Evolutionary conservation across 2,329 filamentous ascomycete species (phyloP), one percentile per base, ranked within the genome.

Genomic region (Aspergillus niger): DNA sequence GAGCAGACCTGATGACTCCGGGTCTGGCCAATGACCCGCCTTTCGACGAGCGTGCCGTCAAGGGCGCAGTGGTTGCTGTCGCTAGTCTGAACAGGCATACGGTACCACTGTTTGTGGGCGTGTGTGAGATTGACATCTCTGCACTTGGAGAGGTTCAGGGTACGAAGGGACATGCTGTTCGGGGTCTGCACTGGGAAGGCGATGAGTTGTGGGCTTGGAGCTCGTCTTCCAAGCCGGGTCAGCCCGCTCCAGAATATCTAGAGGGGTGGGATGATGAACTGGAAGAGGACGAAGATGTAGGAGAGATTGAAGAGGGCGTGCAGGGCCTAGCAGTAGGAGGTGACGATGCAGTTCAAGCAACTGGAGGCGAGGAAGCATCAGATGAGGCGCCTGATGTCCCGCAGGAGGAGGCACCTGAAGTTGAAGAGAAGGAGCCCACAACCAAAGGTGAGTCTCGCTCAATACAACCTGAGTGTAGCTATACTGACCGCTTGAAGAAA

Each of bases 151-250:
- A 80, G 53, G 85, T 87, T 5, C 83, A 84, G 68, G 87, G 87
- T 0, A 78, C 80, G 13, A 88, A 86, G 69, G 88, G 88, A 0
- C 84, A 86, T 74, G 88, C 87, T 1, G 86, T 90, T 8, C 81
- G 85, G 64, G 86, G 84, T 3, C 76, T 89, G 52, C 87, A 90
- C 69, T 90, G 88, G 87, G 81, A 82, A 62, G 86, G 87, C 1
- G 88, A 90, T 74, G 88, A 90, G 74, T 70, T 89, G n/a, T 90
- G 87, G 86, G 79, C 79, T 4, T 89, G 85, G 84, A 86, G 82
- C 67, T 78, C 81, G 32, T 78, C 77, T 28, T 84, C 81, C 5
- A 82, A 79, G 60, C 79, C 82, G 17, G 86, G 85, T 8, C 75
- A 76, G 41, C 74, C 80, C 15, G 77, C 83, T 11, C 86, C 87